Conservation (phyloP, 2,329 filamentous ascomycete species). For the Aspergillus sp. region DNA sequence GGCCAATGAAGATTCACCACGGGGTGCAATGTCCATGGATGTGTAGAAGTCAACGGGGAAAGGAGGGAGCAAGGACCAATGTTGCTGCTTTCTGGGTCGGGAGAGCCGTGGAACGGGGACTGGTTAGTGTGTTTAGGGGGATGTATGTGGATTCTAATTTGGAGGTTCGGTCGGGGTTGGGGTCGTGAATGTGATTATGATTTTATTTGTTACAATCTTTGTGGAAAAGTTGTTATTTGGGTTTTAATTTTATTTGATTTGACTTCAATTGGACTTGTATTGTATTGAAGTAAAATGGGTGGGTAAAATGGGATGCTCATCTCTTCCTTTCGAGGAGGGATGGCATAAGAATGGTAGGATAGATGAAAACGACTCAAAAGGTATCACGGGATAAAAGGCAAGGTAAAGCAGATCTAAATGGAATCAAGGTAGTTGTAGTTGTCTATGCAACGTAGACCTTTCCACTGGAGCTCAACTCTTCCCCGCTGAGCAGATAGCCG, state of each 20-base stretch:
- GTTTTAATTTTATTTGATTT: background rate
- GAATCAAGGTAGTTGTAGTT: background rate
- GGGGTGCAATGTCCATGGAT: too few relatives aligned
- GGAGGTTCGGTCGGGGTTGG: too few relatives aligned
- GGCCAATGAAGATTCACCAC: too few relatives aligned
- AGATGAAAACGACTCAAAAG: background rate
- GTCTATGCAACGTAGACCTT: conserved; percentile 27
- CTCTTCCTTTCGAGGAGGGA: too few relatives aligned
- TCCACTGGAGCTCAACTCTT: conserved; percentile 31
- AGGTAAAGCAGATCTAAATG: background rate
- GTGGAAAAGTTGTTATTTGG: background rate
- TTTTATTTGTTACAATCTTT: background rate
- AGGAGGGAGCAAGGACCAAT: background rate
- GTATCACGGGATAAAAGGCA: background rate
- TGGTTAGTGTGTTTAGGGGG: background rate
- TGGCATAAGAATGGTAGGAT: too few relatives aligned
- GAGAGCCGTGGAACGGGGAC: background rate
- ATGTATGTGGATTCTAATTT: background rate
- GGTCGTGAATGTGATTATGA: background rate
- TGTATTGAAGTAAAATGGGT: too few relatives aligned
- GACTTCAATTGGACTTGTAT: background rate
- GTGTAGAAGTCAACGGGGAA: background rate
- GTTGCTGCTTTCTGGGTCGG: background rate
- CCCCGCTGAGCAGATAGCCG: conserved; percentile 34
- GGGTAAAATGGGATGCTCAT: too few relatives aligned